Conservation (phyloP, 2,329 filamentous ascomycete species). For the Pseudogymnoascus pannorum region DNA sequence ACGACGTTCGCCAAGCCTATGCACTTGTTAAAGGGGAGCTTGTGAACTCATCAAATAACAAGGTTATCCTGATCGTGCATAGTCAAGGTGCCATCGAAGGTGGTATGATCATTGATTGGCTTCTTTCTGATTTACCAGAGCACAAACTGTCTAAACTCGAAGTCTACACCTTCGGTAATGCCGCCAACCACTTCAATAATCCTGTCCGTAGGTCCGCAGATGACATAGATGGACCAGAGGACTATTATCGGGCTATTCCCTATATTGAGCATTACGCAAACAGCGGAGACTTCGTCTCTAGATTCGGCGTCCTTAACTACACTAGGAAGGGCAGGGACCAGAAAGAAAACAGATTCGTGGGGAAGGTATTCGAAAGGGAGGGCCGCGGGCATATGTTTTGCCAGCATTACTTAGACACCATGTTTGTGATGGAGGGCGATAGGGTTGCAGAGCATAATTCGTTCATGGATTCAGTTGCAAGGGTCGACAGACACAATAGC, state of each 20-base stretch:
- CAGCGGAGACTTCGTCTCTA: slow-evolving; percentile 63
- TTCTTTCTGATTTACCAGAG: slow-evolving; percentile 63
- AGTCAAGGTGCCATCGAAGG: slow-evolving; percentile 72
- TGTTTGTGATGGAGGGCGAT: too few relatives aligned
- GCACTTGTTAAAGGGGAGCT: slow-evolving; percentile 36
- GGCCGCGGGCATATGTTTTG: too few relatives aligned
- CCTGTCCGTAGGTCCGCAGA: slow-evolving; percentile 42
- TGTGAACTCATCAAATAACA: slow-evolving; percentile 51
- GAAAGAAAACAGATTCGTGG: too few relatives aligned
- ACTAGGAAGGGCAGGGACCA: too few relatives aligned
- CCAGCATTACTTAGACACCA: too few relatives aligned
- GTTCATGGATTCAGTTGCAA: too few relatives aligned
- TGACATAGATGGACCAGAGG: too few relatives aligned
- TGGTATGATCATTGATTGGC: slow-evolving; percentile 66
- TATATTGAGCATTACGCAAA: slow-evolving; percentile 79
- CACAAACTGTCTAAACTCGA: slow-evolving; percentile 62
- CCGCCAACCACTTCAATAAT: slow-evolving; percentile 77
- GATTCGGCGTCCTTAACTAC: slow-evolving; percentile 62
- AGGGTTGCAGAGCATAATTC: too few relatives aligned
- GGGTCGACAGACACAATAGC: too few relatives aligned
- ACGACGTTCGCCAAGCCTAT: slow-evolving; percentile 57
- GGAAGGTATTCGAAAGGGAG: too few relatives aligned
- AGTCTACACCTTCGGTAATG: slow-evolving; percentile 71
- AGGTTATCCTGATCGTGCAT: slow-evolving; percentile 64
- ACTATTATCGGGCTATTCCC: slow-evolving; percentile 41